A percentile compares a stretch with the other conserved stretches of the same genome.
These are phyloP conservation scores for Colletotrichum sp. DNA, from an alignment of 2,329 filamentous ascomycete species.

Conservation along the genomic window DNA sequence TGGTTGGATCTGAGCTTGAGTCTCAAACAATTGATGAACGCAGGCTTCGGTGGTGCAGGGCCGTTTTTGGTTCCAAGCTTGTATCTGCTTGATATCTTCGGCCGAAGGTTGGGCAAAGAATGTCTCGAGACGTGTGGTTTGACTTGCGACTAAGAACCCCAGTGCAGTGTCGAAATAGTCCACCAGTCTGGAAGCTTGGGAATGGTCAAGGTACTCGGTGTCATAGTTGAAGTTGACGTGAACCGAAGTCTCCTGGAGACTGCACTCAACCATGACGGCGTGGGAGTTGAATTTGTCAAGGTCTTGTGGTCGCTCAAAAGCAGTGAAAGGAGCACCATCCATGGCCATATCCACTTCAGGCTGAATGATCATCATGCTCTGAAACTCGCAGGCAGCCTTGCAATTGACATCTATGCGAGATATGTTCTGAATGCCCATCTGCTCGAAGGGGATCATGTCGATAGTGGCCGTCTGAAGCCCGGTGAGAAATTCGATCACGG, in stretches of 20 bases:
- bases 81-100: not conserved
- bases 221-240: constrained; percentile 4
- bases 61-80: not conserved
- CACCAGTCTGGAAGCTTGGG: not conserved
- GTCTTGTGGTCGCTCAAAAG: not conserved
- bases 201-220: not conserved
- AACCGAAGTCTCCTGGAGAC: not conserved
- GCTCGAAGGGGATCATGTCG: constrained; percentile 31
- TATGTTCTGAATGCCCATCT: constrained; percentile 36
- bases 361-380: constrained; percentile 22
- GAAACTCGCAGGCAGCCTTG: constrained; percentile 8
- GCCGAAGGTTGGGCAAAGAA: not conserved
- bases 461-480: constrained; percentile 31
- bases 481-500: constrained; percentile 14
- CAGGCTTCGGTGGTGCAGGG: not conserved
- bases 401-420: not conserved
- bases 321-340: not conserved
- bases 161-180: constrained; percentile 9
- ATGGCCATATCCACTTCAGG: constrained; percentile 16
- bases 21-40: not conserved
- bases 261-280: constrained; percentile 12
- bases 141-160: not conserved
- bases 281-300: constrained; percentile 13
- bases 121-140: not conserved
- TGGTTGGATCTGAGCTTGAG: not conserved